Evolutionary conservation across 192 early-diverging fungal genomes (phyloP), one percentile per base, ranked within the genome.

Genomic region (Martensiomyces pterosporus): DNA sequence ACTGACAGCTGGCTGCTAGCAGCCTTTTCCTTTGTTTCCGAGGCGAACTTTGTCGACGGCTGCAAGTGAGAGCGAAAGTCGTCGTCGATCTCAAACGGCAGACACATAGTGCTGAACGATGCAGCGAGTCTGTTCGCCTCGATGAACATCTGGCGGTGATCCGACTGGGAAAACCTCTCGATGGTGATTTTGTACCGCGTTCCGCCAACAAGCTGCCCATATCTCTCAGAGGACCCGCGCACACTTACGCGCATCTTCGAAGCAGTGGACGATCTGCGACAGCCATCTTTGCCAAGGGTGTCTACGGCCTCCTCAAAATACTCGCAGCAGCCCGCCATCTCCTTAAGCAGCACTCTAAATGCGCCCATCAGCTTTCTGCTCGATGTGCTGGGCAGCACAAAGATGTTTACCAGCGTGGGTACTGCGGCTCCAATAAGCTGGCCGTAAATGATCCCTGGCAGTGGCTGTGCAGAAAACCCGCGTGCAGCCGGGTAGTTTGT

Each of bases 31-130:
- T n/a, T n/a, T n/a, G n/a, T n/a, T n/a, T n/a, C n/a, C n/a, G n/a
- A n/a, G n/a, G 47, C 39, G 35, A 54, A 33, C 43, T 50, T 60
- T 0, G 49, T 49, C n/a, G 37, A 33, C 4, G 49, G 59, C 12
- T 62, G 39, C 41, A 69, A 7, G 8, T 54, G 54, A 35, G 41
- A 47, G 33, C 58, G 57, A 22, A 70, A 70, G 1, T 45, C 22
- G 19, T 54, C 47, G 22, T 70, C 67, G 7, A 70, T 63, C 27
- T 62, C 60, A 21, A 63, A 62, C 29, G 67, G 67, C 55, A 70
- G 22, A 17, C 67, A 70, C 67, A 70, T 70, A 22, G 55, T 63
- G 32, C 50, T 47, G 19, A 70, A 70, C 39, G 55, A 57, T 16
- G 46, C 36, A 2, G 67, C 45, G 23, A 70, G 48, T 16, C 49